Evolutionary conservation across 805 yeast species (phyloP).

Genomic region (Candida maris): DNA sequence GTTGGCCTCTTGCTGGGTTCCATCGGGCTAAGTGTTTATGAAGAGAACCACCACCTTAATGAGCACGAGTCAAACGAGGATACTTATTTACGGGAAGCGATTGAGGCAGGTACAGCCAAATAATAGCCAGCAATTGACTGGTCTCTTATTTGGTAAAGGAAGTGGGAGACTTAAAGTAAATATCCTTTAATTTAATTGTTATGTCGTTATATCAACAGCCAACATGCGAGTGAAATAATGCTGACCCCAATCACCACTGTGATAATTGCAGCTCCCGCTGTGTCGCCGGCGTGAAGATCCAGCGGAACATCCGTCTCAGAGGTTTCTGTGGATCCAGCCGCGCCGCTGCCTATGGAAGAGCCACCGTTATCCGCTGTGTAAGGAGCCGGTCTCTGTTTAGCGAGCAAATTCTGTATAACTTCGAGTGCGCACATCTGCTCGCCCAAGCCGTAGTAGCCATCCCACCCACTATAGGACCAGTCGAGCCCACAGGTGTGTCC

Average conservation of each 20-base stretch:
- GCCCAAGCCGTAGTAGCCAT: conserved; percentile 67
- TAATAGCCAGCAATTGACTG: too few relatives aligned
- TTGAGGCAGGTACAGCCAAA: conserved; percentile 10
- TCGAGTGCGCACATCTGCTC: conserved; percentile 78
- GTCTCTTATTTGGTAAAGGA: too few relatives aligned
- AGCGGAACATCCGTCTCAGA: conserved; percentile 39
- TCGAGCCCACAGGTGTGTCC: conserved; percentile 71
- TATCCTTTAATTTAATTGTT: too few relatives aligned
- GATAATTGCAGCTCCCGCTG: conserved; percentile 68
- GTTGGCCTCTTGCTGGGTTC: conserved; percentile 68
- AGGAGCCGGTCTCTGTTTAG: conserved; percentile 46
- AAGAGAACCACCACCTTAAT: conserved; percentile 47
- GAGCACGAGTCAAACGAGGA: conserved; percentile 32
- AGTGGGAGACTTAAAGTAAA: too few relatives aligned
- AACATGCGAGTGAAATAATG: conserved; percentile 26
- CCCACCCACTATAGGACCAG: conserved; percentile 62
- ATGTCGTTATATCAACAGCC: conserved; percentile 19
- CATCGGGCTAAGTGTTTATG: conserved; percentile 61
- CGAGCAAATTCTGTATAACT: conserved; percentile 48
- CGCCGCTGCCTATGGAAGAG: conserved; percentile 48
- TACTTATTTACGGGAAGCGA: conserved; percentile 46
- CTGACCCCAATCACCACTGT: conserved; percentile 51
- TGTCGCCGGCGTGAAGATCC: conserved; percentile 42
- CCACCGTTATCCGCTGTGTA: conserved; percentile 37
- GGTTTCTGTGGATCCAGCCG: conserved; percentile 56